Evolutionary conservation across 129 eudicot genomes (phyloP), one percentile per base, ranked within the genome.

Genomic region (Kitagawia praeruptora): DNA sequence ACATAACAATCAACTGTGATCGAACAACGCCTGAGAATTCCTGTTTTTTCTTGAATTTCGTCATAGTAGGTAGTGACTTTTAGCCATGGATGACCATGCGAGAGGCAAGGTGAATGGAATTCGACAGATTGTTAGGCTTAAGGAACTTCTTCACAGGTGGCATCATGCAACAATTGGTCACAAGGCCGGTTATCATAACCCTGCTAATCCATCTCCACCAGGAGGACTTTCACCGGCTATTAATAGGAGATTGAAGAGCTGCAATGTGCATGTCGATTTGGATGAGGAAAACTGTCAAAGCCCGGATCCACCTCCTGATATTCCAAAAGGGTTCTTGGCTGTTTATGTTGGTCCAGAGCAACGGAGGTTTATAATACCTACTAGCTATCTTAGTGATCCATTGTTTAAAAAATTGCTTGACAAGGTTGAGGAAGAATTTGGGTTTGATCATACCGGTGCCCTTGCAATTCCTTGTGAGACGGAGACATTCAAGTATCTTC

Each of bases 191-290:
- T 4, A 63, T 63, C 0, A 25, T 8, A 2, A n/a, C 70, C 19
- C 72, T 5, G 21, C 23, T 66, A 0, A 66, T 66, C 72, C 39
- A 31, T 4, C 72, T 31, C 0, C 72, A 13, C 72, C 41, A 3
- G 8, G 72, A 0, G 72, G 72, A 14, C 31, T 66, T 6, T 31
- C 72, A 66, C 72, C 41, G 8, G 72, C 72, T 12, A 66, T 31
- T 5, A 28, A 14, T 34, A 66, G 41, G 72, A 66, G 72, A 66
- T 66, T 66, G 41, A 66, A 34, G 72, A 19, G 72, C 39, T 66
- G 72, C 72, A 66, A 66, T 66, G 72, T 66, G 72, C 31, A 66
- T 66, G 41, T 66, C 21, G 72, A 66, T 66, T 66, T 66, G 72
- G 72, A 66, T 66, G 72, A 66, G 72, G 72, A 61, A 8, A 61